A percentile compares a stretch with the other conserved stretches of the same genome.
These are phyloP conservation scores for Alopecurus myosuroides DNA, from an alignment of 176 grass and related monocot genomes.

Conservation along the genomic window DNA sequence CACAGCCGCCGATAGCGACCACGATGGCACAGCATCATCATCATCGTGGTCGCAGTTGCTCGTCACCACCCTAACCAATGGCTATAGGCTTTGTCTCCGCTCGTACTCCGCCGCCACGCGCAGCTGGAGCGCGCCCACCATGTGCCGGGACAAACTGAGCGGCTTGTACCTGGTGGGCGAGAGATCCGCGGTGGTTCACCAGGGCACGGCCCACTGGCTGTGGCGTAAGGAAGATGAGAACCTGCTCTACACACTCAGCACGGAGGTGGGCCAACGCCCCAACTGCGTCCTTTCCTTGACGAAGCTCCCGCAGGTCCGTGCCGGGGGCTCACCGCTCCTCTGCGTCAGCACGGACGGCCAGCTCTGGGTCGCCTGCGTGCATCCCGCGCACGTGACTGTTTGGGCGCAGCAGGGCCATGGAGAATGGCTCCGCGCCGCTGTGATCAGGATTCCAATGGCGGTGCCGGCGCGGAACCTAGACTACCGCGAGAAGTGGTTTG, in stretches of 20 bases:
- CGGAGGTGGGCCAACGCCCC: not conserved
- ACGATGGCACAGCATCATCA: too few species aligned
- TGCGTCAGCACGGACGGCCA: not conserved
- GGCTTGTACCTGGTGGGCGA: not conserved
- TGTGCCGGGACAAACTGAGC: not conserved
- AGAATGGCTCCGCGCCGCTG: not conserved
- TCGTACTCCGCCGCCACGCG: not conserved
- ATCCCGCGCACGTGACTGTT: not conserved
- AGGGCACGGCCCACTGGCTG: not conserved
- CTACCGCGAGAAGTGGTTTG: not conserved
- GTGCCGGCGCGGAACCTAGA: not conserved
- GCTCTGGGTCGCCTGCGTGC: not conserved
- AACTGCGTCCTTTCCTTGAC: not conserved
- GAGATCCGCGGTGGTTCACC: not conserved
- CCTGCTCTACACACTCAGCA: not conserved
- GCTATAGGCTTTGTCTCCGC: not conserved
- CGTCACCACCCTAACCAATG: not conserved
- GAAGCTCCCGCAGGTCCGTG: not conserved
- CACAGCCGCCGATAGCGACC: not conserved
- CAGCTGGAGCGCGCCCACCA: not conserved
- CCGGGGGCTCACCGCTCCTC: not conserved
- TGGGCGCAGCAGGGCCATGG: not conserved
- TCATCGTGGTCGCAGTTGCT: not conserved
- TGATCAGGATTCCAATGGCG: not conserved
- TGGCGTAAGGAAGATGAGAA: not conserved